These are phyloP conservation scores for Strigomonas culicis DNA, from an alignment of 208 protist species.

Conservation along the genomic window DNA sequence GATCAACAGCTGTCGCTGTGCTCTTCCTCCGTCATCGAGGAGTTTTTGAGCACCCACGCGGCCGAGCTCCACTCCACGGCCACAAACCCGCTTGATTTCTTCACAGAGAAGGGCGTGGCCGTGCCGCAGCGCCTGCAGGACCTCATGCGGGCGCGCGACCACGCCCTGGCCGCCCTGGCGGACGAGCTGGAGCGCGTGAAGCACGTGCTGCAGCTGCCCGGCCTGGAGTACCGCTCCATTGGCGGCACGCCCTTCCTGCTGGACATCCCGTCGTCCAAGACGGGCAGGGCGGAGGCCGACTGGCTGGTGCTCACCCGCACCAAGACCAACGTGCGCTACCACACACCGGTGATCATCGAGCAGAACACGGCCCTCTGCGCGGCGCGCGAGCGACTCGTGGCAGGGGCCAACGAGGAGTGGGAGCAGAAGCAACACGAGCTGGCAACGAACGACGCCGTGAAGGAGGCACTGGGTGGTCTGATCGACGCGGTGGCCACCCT, in stretches of 20 bases:
- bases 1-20: constrained; percentile 22
- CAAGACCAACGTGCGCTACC: constrained; percentile 78
- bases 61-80: constrained; percentile 37
- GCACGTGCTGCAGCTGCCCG: constrained; percentile 39
- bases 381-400: constrained; percentile 56
- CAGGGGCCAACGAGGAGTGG: constrained; percentile 58
- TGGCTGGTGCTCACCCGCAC: constrained; percentile 81
- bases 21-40: constrained; percentile 13
- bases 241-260: constrained; percentile 73
- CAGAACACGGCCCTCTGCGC: constrained; percentile 56
- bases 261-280: constrained; percentile 60
- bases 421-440: constrained; percentile 37
- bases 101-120: constrained; percentile 19
- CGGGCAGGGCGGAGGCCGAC: constrained; percentile 34
- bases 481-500: constrained; percentile 45
- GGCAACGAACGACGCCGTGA: constrained; percentile 13
- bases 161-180: constrained; percentile 37
- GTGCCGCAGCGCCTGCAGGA: constrained; percentile 25
- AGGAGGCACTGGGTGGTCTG: constrained; percentile 33
- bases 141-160: constrained; percentile 36
- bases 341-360: constrained; percentile 60
- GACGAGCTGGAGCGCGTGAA: constrained; percentile 61
- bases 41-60: constrained; percentile 33
- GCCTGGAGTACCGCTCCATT: constrained; percentile 75
- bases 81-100: constrained; percentile 64